Evolutionary conservation across 2,329 filamentous ascomycete species (phyloP), one percentile per base, ranked within the genome.

Genomic region (Monilinia polystroma): DNA sequence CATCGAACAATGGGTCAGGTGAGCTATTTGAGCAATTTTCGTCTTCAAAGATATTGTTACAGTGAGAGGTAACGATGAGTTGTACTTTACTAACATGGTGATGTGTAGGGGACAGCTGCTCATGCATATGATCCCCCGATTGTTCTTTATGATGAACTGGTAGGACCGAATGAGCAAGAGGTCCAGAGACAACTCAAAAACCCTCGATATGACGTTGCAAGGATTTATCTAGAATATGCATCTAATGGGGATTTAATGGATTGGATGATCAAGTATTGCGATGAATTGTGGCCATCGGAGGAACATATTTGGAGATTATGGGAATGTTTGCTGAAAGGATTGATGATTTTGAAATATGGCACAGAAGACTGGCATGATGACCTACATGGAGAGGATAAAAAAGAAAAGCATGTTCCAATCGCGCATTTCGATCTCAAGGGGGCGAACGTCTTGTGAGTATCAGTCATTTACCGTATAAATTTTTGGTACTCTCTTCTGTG

Each of bases 181-280:
- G 11, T 62, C 3, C 11, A 26, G 32, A 11, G 5, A 26, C 45
- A 62, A 26, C 58, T 62, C 45, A 16, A 3, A 4, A 4, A 12
- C 6, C 32, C 10, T 14, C 2, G 2, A 2, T 7, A 35, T 8
- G 62, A 58, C 14, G 41, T 57, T 2, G n/a, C 41, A 20, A 58
- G 62, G 6, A 64, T 64, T n/a, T 64, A 64, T 26, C 8, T 64
- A 20, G 62, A 64, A 64, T 64, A 14, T 38, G 62, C 52, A 47
- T 20, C 26, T 49, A 5, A 35, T 26, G 52, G 52, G 18, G 62
- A 64, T 47, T 20, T 64, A 52, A 4, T 5, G 5, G 0, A 11
- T 14, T 62, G 58, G 58, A 38, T 62, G 58, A 0, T 0, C 2
- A 5, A 18, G 2, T 16, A 63, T n/a, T 55, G n/a, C 26, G 0